Evolutionary conservation across 192 early-diverging fungal species (phyloP).

Genomic region (Podila verticillata): DNA sequence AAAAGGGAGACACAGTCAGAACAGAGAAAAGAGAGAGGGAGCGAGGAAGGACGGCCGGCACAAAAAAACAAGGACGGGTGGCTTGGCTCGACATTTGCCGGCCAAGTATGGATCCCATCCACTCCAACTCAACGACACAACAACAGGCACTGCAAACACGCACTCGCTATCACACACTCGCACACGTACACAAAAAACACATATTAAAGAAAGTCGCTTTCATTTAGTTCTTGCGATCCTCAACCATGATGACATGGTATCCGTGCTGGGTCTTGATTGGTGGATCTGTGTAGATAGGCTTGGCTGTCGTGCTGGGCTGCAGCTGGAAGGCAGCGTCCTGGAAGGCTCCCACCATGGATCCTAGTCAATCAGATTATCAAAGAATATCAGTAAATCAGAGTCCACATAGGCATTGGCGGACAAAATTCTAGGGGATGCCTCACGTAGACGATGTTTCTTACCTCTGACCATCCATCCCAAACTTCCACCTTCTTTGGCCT

Average conservation of each 20-base stretch:
- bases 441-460: conserved; percentile 47
- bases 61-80: not conserved
- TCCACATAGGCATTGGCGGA: not conserved
- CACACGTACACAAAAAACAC: not conserved
- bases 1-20: conserved; percentile 3
- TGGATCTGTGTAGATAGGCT: conserved; percentile 75
- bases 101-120: no score
- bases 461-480: conserved; percentile 85
- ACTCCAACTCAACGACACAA: no score
- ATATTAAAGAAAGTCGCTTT: not conserved
- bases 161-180: not conserved
- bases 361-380: conserved; percentile 6
- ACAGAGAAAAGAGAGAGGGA: not conserved
- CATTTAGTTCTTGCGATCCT: conserved; percentile 59
- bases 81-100: not conserved
- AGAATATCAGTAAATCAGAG: not conserved
- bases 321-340: conserved; percentile 85
- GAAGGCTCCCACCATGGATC: conserved; percentile 73
- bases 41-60: not conserved
- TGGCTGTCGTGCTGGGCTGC: conserved; percentile 69
- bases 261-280: conserved; percentile 80
- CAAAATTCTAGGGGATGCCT: not conserved
- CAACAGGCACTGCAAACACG: no score
- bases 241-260: conserved; percentile 92
- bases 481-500: conserved; percentile 80